Evolutionary conservation across 177 flowering plant species (phyloP).

Genomic region (Telopea speciosissima): DNA sequence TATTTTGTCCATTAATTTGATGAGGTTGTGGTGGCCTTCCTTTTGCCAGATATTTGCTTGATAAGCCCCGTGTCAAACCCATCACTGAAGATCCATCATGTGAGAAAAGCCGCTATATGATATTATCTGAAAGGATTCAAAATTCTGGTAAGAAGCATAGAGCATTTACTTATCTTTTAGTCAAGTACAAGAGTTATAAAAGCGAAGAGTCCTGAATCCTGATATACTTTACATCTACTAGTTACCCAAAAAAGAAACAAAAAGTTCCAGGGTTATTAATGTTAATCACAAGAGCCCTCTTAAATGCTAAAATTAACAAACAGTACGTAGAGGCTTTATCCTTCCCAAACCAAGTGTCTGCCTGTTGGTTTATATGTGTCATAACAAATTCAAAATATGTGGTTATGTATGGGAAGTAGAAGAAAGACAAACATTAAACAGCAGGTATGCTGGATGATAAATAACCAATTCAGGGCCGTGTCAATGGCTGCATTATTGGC

Average conservation of each 20-base stretch:
- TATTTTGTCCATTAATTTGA: not conserved
- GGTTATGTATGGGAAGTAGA: not conserved
- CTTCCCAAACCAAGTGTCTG: not conserved
- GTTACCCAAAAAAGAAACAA: too few species aligned
- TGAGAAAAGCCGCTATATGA: conserved; percentile 59
- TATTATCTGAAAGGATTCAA: conserved; percentile 70
- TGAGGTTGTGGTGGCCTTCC: not conserved
- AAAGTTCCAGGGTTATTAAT: too few species aligned
- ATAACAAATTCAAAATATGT: too few species aligned
- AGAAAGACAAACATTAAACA: not conserved
- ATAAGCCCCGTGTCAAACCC: conserved; percentile 81
- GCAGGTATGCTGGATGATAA: not conserved
- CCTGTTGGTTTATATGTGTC: not conserved
- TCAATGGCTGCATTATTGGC: too few species aligned
- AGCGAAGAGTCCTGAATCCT: too few species aligned
- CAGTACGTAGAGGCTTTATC: not conserved
- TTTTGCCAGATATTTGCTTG: conserved; percentile 61
- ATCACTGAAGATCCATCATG: conserved; percentile 79
- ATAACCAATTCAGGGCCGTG: too few species aligned
- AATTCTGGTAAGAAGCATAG: conserved; percentile 46
- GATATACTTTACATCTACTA: too few species aligned
- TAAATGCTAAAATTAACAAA: not conserved
- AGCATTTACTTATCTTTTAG: not conserved
- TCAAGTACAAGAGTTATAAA: too few species aligned
- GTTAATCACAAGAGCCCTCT: not conserved